Evolutionary conservation across 1,139 yeast genomes (phyloP).

Genomic region (Geotrichum armillariae): DNA sequence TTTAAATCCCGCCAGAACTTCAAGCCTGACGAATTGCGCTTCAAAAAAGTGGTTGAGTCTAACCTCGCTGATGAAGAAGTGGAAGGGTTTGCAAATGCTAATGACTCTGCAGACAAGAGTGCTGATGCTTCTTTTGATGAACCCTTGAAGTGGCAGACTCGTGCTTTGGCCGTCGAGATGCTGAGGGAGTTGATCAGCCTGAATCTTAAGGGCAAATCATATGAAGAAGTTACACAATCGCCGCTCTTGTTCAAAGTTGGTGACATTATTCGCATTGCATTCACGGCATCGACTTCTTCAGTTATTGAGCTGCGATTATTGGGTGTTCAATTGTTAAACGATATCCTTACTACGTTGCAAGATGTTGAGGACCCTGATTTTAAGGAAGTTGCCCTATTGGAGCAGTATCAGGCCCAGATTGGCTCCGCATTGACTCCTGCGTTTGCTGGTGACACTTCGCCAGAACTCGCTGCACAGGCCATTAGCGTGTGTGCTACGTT

Average conservation of each 20-base stretch:
- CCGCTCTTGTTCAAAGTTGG: slow-evolving; percentile 54
- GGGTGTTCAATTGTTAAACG: slow-evolving; percentile 70
- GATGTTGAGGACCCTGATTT: slow-evolving; percentile 69
- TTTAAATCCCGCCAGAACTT: slow-evolving; percentile 34
- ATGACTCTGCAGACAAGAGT: slow-evolving; percentile 34
- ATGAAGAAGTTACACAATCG: slow-evolving; percentile 31
- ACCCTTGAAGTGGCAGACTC: slow-evolving; percentile 70
- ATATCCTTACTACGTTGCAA: slow-evolving; percentile 49
- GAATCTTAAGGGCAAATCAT: slow-evolving; percentile 43
- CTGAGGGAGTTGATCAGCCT: slow-evolving; percentile 55
- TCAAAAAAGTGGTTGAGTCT: slow-evolving; percentile 21
- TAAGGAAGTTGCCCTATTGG: slow-evolving; percentile 69
- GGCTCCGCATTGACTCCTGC: slow-evolving; percentile 89
- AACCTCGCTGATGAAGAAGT: slow-evolving; percentile 47
- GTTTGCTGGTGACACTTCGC: slow-evolving; percentile 71
- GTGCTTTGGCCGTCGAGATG: slow-evolving; percentile 59
- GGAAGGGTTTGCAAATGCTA: slow-evolving; percentile 43
- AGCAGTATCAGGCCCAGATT: slow-evolving; percentile 93
- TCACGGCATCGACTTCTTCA: slow-evolving; percentile 77
- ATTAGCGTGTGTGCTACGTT: slow-evolving; percentile 79
- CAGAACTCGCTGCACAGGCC: slow-evolving; percentile 75
- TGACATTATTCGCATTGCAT: slow-evolving; percentile 78
- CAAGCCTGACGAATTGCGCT: slow-evolving; percentile 20
- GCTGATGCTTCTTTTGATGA: slow-evolving; percentile 44
- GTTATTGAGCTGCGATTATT: slow-evolving; percentile 58